Base-by-base conservation (phyloP, 768 basidiomycete genomes). In the Podaxis mareebaensis region DNA sequence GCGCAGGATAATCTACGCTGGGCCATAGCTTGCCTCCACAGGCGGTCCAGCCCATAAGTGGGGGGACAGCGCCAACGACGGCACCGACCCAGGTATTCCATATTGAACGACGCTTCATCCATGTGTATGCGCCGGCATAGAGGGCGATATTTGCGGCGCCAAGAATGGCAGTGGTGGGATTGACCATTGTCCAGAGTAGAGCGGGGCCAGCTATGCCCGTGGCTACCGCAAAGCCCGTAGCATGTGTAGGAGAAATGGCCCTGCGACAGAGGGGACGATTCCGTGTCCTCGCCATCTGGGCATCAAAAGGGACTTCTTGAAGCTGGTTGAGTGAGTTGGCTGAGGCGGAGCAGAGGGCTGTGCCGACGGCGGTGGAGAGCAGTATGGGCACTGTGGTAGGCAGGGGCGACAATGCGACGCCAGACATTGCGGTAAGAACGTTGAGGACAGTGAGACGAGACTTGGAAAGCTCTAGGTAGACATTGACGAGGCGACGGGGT, bases 11-110 rank as follows among this genome's bases (percentile, higher is more conserved):
- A 30, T 81, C 74, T 0, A 83, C 63, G n/a, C 83, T 81, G 0
- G 92, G 92, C 64, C 92, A 76, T 8, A 96, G 73, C 15, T 83
- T 78, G 22, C 92, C 93, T 0, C 95, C 96, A 63, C 92, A 93
- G 1, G 97, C 97, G 6, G 96, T 89, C 97, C 97, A 99, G 46
- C 97, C 97, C 92, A 99, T 98, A 56, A 99, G 76, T 2, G 96
- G 95, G 5, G 97, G 97, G 4, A 98, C 80, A 0, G 82, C 95
- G 36, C 97, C 97, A 3, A 99, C 96, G 22, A 99, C 80, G 0
- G 94, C 83, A 10, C 96, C 96, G 17, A 96, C 86, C 96, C 96
- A 98, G 1, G 96, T 99, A 73, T 97, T 99, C 67, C 79, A 79
- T 4, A 91, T 79, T 63, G 83, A 86, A 69, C 85, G 88, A 17